Evolutionary conservation across 208 protist species (phyloP), one percentile per base, ranked within the genome.

Genomic region (Leishmania major): DNA sequence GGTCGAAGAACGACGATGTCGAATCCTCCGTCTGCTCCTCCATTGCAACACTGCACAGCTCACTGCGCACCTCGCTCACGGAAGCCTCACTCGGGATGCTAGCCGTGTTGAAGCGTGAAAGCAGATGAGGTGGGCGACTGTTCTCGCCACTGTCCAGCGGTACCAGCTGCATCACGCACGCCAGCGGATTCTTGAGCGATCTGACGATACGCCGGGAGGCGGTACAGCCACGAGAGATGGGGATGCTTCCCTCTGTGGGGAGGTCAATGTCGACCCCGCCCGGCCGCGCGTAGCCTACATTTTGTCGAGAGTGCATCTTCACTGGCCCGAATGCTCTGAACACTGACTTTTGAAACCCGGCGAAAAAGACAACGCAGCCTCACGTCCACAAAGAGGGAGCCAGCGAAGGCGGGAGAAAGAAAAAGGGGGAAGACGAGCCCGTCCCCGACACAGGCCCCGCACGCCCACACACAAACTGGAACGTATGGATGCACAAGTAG

Each of bases 31-130:
- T 78, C 10, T 80, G 74, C 8, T 90, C 82, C 51, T 89, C 83
- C n/a, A 85, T 75, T 1, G 78, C 85, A 25, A 72, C 80, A 80
- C 93, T 94, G 67, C 81, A 85, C 2, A 90, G 67, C 49, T 92
- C 90, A 75, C 93, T 95, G 45, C 83, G 83, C 79, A 94, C 78
- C 78, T 94, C 91, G 66, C 89, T 87, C 59, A 89, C 87, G 45
- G 87, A 90, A 11, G 88, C 81, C 72, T 95, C 92, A 66, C 89
- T 94, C 4, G 86, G 77, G n/a, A 86, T 57, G 69, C 86, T 93
- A 43, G 80, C 78, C 57, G 83, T 87, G 51, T 75, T 86, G 35
- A 89, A 90, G 59, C 80, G 82, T 37, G 87, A 92, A n/a, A 85
- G 82, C 53, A 91, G 64, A 37, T 84, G 87, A 31, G 80, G 45